phyloP scores from a whole-genome alignment of 2,329 filamentous ascomycete genomes.

The Sporothrix dimorphospora region DNA sequence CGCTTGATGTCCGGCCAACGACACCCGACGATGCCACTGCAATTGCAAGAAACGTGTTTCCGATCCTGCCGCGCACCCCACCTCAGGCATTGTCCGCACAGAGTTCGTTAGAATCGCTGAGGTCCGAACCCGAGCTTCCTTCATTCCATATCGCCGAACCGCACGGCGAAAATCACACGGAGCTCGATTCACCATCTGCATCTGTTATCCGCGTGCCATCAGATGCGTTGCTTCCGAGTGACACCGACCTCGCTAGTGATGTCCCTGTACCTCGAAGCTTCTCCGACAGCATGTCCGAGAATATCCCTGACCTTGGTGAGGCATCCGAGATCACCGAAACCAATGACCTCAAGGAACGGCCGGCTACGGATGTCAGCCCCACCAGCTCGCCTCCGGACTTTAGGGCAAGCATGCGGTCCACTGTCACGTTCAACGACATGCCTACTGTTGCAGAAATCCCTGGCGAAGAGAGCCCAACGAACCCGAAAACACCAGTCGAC shows the following conservation, averaged over 20 bases:
- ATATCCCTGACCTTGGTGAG: conserved; percentile 48
- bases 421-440: conserved; percentile 50
- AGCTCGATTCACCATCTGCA: conserved; percentile 12
- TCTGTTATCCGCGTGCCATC: conserved; percentile 21
- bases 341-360: conserved; percentile 35
- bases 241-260: not conserved
- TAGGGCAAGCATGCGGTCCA: conserved; percentile 43
- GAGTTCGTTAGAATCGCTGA: conserved; percentile 30
- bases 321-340: conserved; percentile 46
- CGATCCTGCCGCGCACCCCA: conserved; percentile 22
- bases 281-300: conserved; percentile 45
- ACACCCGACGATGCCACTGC: not conserved
- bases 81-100: conserved; percentile 12
- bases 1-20: not conserved
- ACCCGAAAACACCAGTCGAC: conserved; percentile 47
- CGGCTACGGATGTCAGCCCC: conserved; percentile 41
- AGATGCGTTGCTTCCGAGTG: conserved; percentile 31
- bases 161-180: conserved; percentile 38
- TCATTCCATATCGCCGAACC: conserved; percentile 46
- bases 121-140: conserved; percentile 40
- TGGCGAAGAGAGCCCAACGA: conserved; percentile 46
- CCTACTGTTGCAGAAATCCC: conserved; percentile 50
- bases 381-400: conserved; percentile 54
- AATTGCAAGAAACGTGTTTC: not conserved
- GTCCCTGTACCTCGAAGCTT: conserved; percentile 34